Evolutionary conservation across 2,329 filamentous ascomycete species (phyloP).

Genomic region (Escovopsis sp.): DNA sequence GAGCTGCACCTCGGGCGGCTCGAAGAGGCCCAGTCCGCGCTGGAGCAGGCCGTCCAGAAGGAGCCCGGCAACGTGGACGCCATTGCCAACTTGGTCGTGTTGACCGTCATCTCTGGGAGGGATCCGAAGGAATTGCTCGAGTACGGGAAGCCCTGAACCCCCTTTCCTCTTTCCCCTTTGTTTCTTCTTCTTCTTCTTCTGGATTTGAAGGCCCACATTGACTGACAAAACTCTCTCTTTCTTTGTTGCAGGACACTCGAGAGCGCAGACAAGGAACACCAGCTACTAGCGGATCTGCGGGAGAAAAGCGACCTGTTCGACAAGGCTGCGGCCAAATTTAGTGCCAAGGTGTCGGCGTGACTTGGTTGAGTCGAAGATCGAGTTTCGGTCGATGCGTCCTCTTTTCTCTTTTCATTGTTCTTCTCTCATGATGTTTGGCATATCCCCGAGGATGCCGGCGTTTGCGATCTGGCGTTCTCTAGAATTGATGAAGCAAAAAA

Average conservation of each 20-base stretch:
- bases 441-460: not conserved
- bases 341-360: conserved; percentile 55
- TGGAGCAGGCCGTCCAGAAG: conserved; percentile 65
- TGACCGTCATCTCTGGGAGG: conserved; percentile 64
- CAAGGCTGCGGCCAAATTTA: conserved; percentile 72
- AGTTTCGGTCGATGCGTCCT: too few species aligned
- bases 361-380: not conserved
- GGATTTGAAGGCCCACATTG: too few species aligned
- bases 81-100: conserved; percentile 68
- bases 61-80: conserved; percentile 57
- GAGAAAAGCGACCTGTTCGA: conserved; percentile 85
- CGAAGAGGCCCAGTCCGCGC: conserved; percentile 75
- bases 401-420: too few species aligned
- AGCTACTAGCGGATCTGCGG: conserved; percentile 55
- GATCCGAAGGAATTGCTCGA: conserved; percentile 44
- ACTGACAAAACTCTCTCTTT: conserved; percentile 8
- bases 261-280: conserved; percentile 49
- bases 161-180: not conserved
- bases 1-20: conserved; percentile 80
- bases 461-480: too few species aligned
- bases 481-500: not conserved
- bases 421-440: too few species aligned
- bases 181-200: too few species aligned
- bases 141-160: conserved; percentile 28
- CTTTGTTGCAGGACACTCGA: conserved; percentile 33